Evolutionary conservation across 768 basidiomycete species (phyloP).

Genomic region (Megacollybia marginata): DNA sequence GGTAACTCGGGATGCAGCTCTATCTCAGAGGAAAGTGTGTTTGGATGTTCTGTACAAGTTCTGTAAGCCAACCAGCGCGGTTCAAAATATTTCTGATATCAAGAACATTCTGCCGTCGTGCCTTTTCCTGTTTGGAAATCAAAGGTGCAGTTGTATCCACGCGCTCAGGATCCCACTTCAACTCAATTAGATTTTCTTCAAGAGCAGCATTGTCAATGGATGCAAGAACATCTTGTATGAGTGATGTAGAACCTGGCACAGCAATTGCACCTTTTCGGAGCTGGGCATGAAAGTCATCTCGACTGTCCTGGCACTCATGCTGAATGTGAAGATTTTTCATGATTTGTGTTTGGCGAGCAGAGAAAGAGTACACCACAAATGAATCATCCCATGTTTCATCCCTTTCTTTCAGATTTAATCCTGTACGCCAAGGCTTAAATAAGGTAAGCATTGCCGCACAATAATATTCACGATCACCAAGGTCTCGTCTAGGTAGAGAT

Average conservation of each 20-base stretch:
- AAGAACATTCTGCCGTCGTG: no score
- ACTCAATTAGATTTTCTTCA: neutral
- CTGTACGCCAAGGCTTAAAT: slow-evolving; percentile 20
- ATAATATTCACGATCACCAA: slow-evolving; percentile 24
- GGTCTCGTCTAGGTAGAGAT: slow-evolving; percentile 19
- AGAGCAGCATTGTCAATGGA: slow-evolving; percentile 1
- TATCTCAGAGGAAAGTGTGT: no score
- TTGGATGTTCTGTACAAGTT: no score
- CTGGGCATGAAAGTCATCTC: slow-evolving; percentile 16
- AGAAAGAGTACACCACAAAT: slow-evolving; percentile 8
- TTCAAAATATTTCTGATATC: no score
- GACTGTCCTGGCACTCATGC: slow-evolving; percentile 20
- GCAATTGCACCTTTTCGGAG: slow-evolving; percentile 2
- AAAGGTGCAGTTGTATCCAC: neutral
- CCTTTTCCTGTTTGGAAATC: neutral
- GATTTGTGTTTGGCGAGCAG: slow-evolving; percentile 3
- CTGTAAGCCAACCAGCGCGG: no score
- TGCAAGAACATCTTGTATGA: neutral
- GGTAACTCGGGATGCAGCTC: slow-evolving; percentile 1
- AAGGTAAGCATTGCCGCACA: slow-evolving; percentile 13
- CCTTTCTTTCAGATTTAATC: slow-evolving; percentile 15
- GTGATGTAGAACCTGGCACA: neutral
- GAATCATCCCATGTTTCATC: slow-evolving; percentile 15
- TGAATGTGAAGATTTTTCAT: slow-evolving; percentile 18
- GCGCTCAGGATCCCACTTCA: slow-evolving; percentile 1